A percentile compares a stretch with the other conserved stretches of the same genome.
Evolutionary conservation across 1,284 basidiomycete species (phyloP).

Genomic region (Irpex sp.): DNA sequence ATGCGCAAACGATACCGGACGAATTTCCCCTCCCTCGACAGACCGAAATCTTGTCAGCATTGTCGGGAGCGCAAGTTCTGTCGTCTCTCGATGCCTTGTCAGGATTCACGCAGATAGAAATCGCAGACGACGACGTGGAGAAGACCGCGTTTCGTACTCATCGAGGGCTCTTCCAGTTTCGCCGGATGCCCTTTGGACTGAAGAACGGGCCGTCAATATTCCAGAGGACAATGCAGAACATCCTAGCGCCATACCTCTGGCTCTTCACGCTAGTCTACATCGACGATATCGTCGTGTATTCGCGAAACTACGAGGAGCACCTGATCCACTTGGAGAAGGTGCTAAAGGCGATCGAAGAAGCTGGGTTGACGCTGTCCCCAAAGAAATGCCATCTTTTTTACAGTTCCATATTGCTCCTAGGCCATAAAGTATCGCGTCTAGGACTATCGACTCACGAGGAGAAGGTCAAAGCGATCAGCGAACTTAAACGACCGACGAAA

Average conservation of each 20-base stretch:
- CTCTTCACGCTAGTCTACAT: conserved; percentile 36
- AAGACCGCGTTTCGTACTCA: conserved; percentile 40
- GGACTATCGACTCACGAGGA: no score
- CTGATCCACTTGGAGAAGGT: background rate
- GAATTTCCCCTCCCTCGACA: conserved; percentile 40
- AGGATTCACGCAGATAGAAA: conserved; percentile 37
- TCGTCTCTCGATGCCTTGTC: conserved; percentile 36
- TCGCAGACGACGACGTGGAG: conserved; percentile 26
- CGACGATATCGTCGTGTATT: conserved; percentile 37
- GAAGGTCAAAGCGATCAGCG: no score
- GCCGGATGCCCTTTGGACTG: no score
- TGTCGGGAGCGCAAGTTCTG: conserved; percentile 32
- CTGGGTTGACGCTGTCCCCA: conserved; percentile 26
- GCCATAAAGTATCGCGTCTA: conserved; percentile 3
- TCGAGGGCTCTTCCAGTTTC: conserved; percentile 16
- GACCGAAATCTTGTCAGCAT: conserved; percentile 32
- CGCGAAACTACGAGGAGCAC: conserved; percentile 21
- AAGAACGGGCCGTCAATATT: conserved; percentile 24
- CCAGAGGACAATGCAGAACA: conserved; percentile 36
- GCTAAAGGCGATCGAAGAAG: no score
- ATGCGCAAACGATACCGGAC: conserved; percentile 32
- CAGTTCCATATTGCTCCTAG: conserved; percentile 30
- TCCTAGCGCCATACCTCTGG: conserved; percentile 37
- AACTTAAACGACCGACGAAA: no score
- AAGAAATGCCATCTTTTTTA: conserved; percentile 32